A percentile compares a stretch with the other conserved stretches of the same genome.
Evolutionary conservation across 306 rosid species (phyloP).

Genomic region (Acmispon strigosus): DNA sequence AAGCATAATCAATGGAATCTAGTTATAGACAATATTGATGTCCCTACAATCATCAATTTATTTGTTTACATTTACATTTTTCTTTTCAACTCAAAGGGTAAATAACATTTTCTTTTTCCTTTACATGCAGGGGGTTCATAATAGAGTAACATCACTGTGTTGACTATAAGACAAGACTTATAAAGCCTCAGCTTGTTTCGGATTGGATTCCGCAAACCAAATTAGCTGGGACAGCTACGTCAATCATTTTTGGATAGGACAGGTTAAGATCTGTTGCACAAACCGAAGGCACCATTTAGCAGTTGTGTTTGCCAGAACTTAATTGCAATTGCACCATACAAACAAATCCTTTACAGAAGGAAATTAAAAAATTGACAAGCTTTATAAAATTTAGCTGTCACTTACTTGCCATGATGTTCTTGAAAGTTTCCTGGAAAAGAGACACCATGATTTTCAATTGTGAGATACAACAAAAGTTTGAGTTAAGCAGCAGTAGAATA

Average conservation of each 20-base stretch:
- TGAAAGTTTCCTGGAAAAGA: slow-evolving; percentile 70
- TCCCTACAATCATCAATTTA: background rate
- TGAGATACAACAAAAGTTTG: slow-evolving; percentile 3
- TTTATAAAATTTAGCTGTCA: slow-evolving; percentile 1
- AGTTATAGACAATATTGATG: too few relatives aligned
- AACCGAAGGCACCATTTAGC: slow-evolving; percentile 3
- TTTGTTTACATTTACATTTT: slow-evolving; percentile 17
- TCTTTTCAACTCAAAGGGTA: background rate
- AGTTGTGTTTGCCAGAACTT: background rate
- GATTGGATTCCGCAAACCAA: slow-evolving; percentile 85
- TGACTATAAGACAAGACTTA: background rate
- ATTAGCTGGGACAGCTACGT: slow-evolving; percentile 84
- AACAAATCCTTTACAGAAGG: background rate
- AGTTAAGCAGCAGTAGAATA: slow-evolving; percentile 7
- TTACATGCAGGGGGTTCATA: background rate
- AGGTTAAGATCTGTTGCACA: slow-evolving; percentile 72
- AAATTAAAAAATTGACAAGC: background rate
- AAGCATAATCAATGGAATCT: too few relatives aligned
- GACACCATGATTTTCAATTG: slow-evolving; percentile 12
- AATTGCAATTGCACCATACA: background rate
- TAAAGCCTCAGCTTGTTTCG: slow-evolving; percentile 17
- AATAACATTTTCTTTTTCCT: background rate
- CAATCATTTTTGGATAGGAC: slow-evolving; percentile 88
- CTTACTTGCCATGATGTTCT: slow-evolving; percentile 86
- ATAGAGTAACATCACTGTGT: background rate